These are phyloP conservation scores for Wickerhamiella qilinensis DNA, from an alignment of 805 yeast species.

Conservation along the genomic window DNA sequence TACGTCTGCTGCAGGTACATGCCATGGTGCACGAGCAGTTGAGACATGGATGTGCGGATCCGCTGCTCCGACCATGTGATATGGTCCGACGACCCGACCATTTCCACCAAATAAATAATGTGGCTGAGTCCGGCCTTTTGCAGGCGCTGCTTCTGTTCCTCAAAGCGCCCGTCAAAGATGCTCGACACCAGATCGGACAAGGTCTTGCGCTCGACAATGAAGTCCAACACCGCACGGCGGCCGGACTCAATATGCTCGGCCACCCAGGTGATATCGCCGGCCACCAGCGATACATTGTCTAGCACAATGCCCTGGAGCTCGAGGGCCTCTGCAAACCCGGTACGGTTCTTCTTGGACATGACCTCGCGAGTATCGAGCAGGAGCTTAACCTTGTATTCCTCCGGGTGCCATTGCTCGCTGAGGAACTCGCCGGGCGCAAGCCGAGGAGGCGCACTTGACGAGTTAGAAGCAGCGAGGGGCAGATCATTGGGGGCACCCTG, in stretches of 20 bases:
- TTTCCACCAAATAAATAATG: conserved; percentile 69
- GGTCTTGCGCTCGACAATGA: conserved; percentile 80
- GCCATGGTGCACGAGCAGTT: conserved; percentile 45
- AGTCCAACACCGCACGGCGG: conserved; percentile 55
- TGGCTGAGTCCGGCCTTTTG: conserved; percentile 50
- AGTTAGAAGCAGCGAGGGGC: neutral
- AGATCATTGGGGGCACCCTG: conserved; percentile 30
- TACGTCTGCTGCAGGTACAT: conserved; percentile 56
- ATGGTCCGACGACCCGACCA: conserved; percentile 18
- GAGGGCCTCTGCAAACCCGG: conserved; percentile 47
- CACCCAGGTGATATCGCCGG: conserved; percentile 86
- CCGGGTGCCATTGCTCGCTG: conserved; percentile 38
- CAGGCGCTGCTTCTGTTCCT: conserved; percentile 72
- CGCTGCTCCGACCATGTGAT: conserved; percentile 30
- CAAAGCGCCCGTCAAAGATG: conserved; percentile 74
- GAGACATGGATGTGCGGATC: conserved; percentile 59
- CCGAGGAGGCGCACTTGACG: neutral
- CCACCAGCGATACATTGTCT: conserved; percentile 42
- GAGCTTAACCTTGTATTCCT: conserved; percentile 41
- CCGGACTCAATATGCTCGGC: conserved; percentile 48
- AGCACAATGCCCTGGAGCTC: conserved; percentile 31
- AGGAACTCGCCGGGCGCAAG: neutral
- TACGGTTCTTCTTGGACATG: conserved; percentile 49
- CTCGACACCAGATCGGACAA: conserved; percentile 71
- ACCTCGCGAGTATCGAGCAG: conserved; percentile 74